Evolutionary conservation across 257 asterid species (phyloP).

Genomic region (Penstemon davidsonii): DNA sequence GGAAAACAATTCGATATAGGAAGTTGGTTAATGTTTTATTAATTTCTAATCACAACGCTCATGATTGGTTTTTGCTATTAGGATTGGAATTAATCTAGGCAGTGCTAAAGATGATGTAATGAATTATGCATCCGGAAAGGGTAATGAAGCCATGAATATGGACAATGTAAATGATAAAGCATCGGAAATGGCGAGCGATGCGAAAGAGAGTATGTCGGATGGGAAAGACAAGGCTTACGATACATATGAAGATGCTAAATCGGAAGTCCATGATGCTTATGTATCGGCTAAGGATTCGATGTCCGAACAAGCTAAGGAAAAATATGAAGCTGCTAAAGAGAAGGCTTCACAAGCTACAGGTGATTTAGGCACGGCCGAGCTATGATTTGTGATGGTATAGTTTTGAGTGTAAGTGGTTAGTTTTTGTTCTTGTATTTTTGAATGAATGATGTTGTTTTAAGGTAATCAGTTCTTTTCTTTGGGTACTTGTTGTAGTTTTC

Average conservation of each 20-base stretch:
- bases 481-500: no score
- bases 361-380: conserved; percentile 33
- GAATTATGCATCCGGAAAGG: conserved; percentile 2
- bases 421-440: no score
- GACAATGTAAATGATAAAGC: background rate
- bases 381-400: no score
- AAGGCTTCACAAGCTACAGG: conserved; percentile 52
- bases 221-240: conserved; percentile 29
- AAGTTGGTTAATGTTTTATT: no score
- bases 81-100: conserved; percentile 37
- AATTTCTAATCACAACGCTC: no score
- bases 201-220: background rate
- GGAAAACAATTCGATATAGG: no score
- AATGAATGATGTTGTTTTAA: no score
- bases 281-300: conserved; percentile 36
- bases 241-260: conserved; percentile 33
- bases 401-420: no score
- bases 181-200: conserved; percentile 15
- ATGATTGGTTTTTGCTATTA: background rate
- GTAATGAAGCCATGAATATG: conserved; percentile 32
- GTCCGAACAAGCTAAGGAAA: conserved; percentile 41
- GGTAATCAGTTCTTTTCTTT: no score
- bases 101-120: conserved; percentile 23
- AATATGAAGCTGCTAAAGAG: conserved; percentile 56
- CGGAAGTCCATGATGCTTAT: conserved; percentile 32